These are phyloP conservation scores for Alliaria petiolata DNA, from an alignment of 345 rosid genomes.

Conservation along the genomic window DNA sequence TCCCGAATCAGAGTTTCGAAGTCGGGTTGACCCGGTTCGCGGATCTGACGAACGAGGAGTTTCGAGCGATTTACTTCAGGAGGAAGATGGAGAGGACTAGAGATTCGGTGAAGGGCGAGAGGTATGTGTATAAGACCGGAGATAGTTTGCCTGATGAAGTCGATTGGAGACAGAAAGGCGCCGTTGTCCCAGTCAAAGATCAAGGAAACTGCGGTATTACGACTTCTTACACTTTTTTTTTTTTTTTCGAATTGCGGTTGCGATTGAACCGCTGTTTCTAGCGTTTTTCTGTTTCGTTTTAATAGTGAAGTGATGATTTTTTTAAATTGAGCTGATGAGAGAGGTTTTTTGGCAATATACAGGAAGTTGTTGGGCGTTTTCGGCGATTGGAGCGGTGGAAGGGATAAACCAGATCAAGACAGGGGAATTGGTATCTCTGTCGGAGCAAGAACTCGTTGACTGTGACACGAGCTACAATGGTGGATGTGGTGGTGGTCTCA, in stretches of 20 bases:
- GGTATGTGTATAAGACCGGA: conserved; percentile 33
- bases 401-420: conserved; percentile 71
- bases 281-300: background rate
- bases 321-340: background rate
- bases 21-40: conserved; percentile 68
- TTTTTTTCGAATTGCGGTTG: background rate
- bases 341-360: background rate
- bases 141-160: conserved; percentile 36
- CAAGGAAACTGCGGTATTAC: conserved; percentile 52
- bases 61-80: conserved; percentile 42
- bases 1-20: conserved; percentile 35
- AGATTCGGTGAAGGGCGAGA: conserved; percentile 17
- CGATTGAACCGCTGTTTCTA: background rate
- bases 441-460: conserved; percentile 78
- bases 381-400: conserved; percentile 73
- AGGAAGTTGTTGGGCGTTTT: conserved; percentile 94
- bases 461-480: conserved; percentile 55
- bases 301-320: background rate
- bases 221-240: background rate
- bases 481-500: conserved; percentile 80
- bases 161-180: conserved; percentile 56
- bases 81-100: conserved; percentile 13
- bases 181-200: conserved; percentile 41
- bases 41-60: conserved; percentile 75
- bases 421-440: conserved; percentile 53